Evolutionary conservation across 2,329 filamentous ascomycete genomes (phyloP).

Genomic region (Diplocarpon rosae): DNA sequence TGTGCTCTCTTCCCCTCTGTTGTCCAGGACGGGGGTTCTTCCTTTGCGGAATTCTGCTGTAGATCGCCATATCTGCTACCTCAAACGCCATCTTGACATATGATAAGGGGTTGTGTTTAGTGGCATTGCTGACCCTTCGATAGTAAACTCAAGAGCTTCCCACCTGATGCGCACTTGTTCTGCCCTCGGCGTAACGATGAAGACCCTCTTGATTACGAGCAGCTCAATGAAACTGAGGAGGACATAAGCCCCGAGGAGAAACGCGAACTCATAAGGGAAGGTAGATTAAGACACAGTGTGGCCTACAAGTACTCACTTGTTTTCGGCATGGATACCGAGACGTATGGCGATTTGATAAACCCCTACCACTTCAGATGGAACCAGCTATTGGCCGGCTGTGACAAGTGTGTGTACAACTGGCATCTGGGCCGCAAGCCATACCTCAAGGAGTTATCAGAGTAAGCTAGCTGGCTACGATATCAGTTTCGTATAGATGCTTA

Average conservation of each 20-base stretch:
- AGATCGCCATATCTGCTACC: too few species aligned
- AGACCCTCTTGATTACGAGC: constrained; percentile 54
- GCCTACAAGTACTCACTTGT: constrained; percentile 60
- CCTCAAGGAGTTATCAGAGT: constrained; percentile 51
- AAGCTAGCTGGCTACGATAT: constrained; percentile 23
- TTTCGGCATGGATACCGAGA: constrained; percentile 52
- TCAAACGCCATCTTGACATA: too few species aligned
- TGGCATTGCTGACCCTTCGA: constrained; percentile 1
- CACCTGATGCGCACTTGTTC: constrained; percentile 46
- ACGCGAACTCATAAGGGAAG: constrained; percentile 41
- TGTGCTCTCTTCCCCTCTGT: background rate
- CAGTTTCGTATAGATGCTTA: background rate
- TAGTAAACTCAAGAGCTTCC: constrained; percentile 26
- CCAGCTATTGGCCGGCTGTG: constrained; percentile 49
- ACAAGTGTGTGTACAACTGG: constrained; percentile 63
- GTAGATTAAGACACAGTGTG: constrained; percentile 44
- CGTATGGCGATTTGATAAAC: constrained; percentile 44
- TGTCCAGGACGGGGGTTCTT: too few species aligned
- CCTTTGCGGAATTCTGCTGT: background rate
- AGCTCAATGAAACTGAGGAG: constrained; percentile 36
- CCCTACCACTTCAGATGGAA: constrained; percentile 49
- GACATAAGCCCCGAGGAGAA: constrained; percentile 41
- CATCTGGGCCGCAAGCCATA: constrained; percentile 56
- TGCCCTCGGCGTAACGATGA: constrained; percentile 55
- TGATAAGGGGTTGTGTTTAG: background rate